These are phyloP conservation scores for Patellifolia procumbens DNA, from an alignment of 179 eudicot genomes.

Conservation along the genomic window DNA sequence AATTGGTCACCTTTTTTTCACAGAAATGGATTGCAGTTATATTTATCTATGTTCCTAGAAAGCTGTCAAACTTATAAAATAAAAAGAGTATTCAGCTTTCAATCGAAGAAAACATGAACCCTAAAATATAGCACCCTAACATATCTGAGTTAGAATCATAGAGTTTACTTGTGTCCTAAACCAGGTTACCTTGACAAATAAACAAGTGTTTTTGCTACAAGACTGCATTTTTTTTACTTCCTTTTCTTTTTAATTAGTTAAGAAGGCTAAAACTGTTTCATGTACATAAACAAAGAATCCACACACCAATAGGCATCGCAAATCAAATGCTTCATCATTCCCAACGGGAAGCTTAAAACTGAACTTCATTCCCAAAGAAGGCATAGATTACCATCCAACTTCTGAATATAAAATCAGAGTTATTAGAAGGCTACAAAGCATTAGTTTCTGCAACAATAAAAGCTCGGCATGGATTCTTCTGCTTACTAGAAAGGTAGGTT, in stretches of 20 bases:
- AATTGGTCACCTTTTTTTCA: not conserved
- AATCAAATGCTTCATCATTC: not conserved
- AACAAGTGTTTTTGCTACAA: too few species aligned
- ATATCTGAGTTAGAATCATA: not conserved
- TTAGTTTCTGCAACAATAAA: not conserved
- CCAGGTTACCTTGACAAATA: too few species aligned
- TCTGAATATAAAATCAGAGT: not conserved
- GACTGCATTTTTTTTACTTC: not conserved
- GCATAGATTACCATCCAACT: not conserved
- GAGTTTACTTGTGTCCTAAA: not conserved
- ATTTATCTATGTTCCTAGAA: not conserved
- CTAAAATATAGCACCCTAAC: not conserved
- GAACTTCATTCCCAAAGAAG: not conserved
- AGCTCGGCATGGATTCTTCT: not conserved
- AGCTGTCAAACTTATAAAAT: not conserved
- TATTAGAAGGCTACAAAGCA: not conserved
- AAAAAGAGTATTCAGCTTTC: not conserved
- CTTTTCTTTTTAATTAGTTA: not conserved
- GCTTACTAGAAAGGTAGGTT: not conserved
- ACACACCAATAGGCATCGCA: not conserved
- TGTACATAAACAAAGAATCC: not conserved
- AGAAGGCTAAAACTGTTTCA: not conserved
- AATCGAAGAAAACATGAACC: not conserved
- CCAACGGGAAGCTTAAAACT: not conserved
- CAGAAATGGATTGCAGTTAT: not conserved